phyloP scores from a whole-genome alignment of 179 eudicot species.

The Beta macrorhiza region DNA sequence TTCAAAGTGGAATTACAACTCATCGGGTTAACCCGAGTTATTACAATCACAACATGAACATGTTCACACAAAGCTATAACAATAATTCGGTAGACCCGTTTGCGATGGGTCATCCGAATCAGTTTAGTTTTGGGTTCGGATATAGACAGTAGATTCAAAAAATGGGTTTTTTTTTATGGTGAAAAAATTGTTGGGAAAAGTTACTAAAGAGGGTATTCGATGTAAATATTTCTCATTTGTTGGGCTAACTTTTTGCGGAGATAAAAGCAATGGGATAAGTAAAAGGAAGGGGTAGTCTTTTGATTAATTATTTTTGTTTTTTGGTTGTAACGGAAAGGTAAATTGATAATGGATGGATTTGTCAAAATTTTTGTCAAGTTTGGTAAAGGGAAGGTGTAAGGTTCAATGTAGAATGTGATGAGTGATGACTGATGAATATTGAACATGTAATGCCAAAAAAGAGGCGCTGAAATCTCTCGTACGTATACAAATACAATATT shows the following conservation, averaged over 20 bases:
- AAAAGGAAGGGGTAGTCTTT: neutral
- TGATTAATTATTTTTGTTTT: slow-evolving; percentile 2
- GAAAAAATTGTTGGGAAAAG: neutral
- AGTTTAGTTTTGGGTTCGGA: slow-evolving; percentile 39
- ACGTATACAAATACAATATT: slow-evolving; percentile 1
- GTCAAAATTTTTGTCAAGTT: slow-evolving; percentile 23
- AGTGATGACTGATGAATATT: neutral
- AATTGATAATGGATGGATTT: neutral
- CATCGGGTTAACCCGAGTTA: slow-evolving; percentile 29
- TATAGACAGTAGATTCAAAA: slow-evolving; percentile 16
- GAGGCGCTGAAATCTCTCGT: slow-evolving; percentile 2
- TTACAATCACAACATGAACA: slow-evolving; percentile 31
- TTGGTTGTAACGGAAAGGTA: neutral
- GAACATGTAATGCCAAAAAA: neutral
- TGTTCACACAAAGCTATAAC: slow-evolving; percentile 22
- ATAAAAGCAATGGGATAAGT: neutral
- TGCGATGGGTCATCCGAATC: slow-evolving; percentile 43
- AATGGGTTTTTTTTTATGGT: slow-evolving; percentile 3
- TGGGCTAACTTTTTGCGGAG: slow-evolving; percentile 23
- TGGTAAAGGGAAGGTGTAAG: slow-evolving; percentile 14
- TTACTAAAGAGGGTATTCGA: slow-evolving; percentile 12
- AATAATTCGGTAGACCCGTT: slow-evolving; percentile 43
- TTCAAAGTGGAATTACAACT: slow-evolving; percentile 45
- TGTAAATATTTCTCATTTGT: slow-evolving; percentile 36
- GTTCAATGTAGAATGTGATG: slow-evolving; percentile 26